Conservation (phyloP, 2,329 filamentous ascomycete species). For the Aquanectria penicillioides region DNA sequence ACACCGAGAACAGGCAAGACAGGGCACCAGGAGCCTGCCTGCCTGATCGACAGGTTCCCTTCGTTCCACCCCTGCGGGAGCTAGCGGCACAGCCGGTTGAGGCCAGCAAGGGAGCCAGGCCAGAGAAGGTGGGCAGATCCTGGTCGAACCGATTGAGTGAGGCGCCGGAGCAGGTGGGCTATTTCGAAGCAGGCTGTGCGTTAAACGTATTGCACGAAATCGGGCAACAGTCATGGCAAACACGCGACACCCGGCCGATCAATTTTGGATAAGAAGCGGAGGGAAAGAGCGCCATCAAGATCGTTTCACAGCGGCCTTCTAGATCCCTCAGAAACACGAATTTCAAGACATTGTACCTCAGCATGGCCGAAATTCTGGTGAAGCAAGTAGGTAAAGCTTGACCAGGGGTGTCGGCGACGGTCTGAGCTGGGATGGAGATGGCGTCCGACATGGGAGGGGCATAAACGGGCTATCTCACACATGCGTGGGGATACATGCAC, state of each 20-base stretch:
- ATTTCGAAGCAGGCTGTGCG: background rate
- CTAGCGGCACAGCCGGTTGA: slow-evolving; percentile 19
- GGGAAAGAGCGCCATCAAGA: background rate
- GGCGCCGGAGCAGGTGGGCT: background rate
- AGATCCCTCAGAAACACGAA: background rate
- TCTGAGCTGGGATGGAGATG: slow-evolving; percentile 16
- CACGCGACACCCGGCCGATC: background rate
- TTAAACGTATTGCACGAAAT: background rate
- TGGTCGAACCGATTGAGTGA: too few species aligned
- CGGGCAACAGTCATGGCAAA: background rate
- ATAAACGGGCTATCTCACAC: too few species aligned
- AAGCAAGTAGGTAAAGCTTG: background rate
- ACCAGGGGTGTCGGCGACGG: slow-evolving; percentile 9
- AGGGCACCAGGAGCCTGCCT: slow-evolving; percentile 7
- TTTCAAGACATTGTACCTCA: background rate
- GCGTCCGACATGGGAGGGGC: background rate
- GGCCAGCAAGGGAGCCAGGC: slow-evolving; percentile 10
- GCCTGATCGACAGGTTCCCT: slow-evolving; percentile 14
- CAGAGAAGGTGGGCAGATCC: too few species aligned
- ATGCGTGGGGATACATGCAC: too few species aligned
- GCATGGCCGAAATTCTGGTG: slow-evolving; percentile 15
- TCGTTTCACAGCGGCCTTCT: background rate
- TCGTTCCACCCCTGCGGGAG: slow-evolving; percentile 19
- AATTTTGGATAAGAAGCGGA: background rate
- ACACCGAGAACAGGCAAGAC: background rate